Percentiles rank a stretch among this genome's conserved stretches.
Evolutionary conservation across 805 yeast species (phyloP).

Genomic region (Spathaspora boniae): DNA sequence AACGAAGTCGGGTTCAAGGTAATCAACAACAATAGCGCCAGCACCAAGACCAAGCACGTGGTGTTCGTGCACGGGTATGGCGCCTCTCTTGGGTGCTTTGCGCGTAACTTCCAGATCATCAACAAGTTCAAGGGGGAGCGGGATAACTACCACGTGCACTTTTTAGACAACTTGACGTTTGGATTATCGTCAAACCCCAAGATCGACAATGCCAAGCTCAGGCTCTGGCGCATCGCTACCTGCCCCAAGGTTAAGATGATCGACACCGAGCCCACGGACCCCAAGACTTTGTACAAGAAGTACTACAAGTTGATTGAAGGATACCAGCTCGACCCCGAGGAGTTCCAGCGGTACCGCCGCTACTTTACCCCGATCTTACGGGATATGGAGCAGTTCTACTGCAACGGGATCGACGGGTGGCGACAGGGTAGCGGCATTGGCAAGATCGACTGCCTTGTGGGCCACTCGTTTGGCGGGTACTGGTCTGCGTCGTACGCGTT

Average conservation of each 20-base stretch:
- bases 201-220: constrained; percentile 16
- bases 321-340: constrained; percentile 23
- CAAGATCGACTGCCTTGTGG: constrained; percentile 58
- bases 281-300: constrained; percentile 30
- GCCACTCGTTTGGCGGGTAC: constrained; percentile 81
- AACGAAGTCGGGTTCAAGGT: constrained; percentile 35
- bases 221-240: constrained; percentile 18
- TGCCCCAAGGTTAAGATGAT: constrained; percentile 23
- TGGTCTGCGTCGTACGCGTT: constrained; percentile 62
- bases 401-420: constrained; percentile 65
- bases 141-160: constrained; percentile 44
- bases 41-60: constrained; percentile 31
- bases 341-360: constrained; percentile 27
- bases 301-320: constrained; percentile 39
- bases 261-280: constrained; percentile 25
- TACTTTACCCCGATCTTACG: constrained; percentile 36
- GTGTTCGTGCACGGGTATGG: constrained; percentile 59
- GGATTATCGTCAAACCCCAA: constrained; percentile 51
- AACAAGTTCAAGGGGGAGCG: constrained; percentile 19
- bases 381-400: constrained; percentile 53
- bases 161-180: constrained; percentile 48
- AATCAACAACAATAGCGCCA: constrained; percentile 23
- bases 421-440: constrained; percentile 45
- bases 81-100: constrained; percentile 54
- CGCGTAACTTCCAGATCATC: constrained; percentile 47